Evolutionary conservation across 2,329 filamentous ascomycete genomes (phyloP), one percentile per base, ranked within the genome.

Genomic region (Colletotrichum sp.): DNA sequence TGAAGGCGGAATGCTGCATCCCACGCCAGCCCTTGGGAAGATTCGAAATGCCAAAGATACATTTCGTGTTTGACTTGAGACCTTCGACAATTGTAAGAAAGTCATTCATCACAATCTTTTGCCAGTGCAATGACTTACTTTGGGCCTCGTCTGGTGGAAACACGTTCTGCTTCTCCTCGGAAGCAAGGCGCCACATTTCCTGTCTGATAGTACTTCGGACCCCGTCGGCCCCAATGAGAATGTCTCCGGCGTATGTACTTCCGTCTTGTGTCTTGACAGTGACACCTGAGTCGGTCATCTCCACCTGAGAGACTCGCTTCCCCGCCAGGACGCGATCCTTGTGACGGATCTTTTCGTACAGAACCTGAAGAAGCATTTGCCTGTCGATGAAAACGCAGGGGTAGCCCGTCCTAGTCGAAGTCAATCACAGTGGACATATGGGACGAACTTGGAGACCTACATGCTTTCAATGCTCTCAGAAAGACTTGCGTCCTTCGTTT

Each of bases 201-300:
- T 77, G 61, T 4, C 86, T 78, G 2, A 85, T 80, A 0, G 69
- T 77, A 76, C 86, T 87, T 70, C 86, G 81, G 19, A 88, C 81
- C 1, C 87, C 86, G 55, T 88, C 86, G 1, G 83, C 82, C 0
- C 86, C 85, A 0, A 87, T 79, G 85, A 76, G 49, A 86, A 86
- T 78, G 27, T 82, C 80, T 1, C 85, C 86, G 2, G 72, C 39
- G 63, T 82, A 83, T 0, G 66, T 30, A 7, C 74, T 63, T 9
- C 85, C 85, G 22, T 84, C 81, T 7, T 74, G 61, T 1, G 82
- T 84, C 2, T 32, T 76, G 1, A 86, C 85, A 0, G 74, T 75
- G 12, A 85, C 78, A 27, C 34, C 3, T 74, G 71, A 59, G 4
- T 72, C 62, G 0, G 30, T 39, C 5, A 69, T 12, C 15, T 79